Base-by-base conservation (phyloP, 306 rosid species). In the Trifolium fragiferum region DNA sequence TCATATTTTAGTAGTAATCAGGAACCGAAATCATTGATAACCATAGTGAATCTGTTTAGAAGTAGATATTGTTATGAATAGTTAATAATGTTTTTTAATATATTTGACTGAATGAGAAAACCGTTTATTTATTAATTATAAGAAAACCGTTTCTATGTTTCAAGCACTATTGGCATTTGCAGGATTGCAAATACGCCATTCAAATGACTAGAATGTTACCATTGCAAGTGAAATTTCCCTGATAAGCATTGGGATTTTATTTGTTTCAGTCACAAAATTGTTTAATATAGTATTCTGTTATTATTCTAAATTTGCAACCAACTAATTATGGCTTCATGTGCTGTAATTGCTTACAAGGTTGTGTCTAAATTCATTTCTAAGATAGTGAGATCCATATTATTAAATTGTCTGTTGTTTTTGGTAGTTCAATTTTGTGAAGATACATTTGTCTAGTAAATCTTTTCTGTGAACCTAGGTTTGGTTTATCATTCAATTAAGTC, bases 251-350 rank as follows among this genome's bases (percentile, higher is more conserved):
- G 60, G 1, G 44, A 1, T 35, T 55, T 43, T 14, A 13, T 55
- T 76, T 49, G 33, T 80, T 76, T 75, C 53, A 18, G 16, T 62
- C 51, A 46, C 38, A 18, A 71, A 59, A 59, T 14, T 61, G 40
- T 53, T 59, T 71, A 82, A 59, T 41, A 60, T 82, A n/a, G 35
- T 68, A 32, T 49, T 68, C 32, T 73, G 21, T 32, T 32, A 73
- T 41, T 61, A 27, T 37, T 58, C 41, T 32, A 53, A 44, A 1
- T 16, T 57, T 49, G 59, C 50, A 32, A 44, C 11, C 47, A 53
- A 59, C 44, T 10, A 50, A 25, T 72, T 14, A 6, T 30, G 78
- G 16, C 41, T 65, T 65, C 3, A 51, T 51, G 58, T 72, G 35
- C 16, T 16, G 30, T 19, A 75, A 21, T 63, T 40, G 73, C 33